phyloP scores from a whole-genome alignment of 2,329 filamentous ascomycete genomes.

The Alternaria sp. region DNA sequence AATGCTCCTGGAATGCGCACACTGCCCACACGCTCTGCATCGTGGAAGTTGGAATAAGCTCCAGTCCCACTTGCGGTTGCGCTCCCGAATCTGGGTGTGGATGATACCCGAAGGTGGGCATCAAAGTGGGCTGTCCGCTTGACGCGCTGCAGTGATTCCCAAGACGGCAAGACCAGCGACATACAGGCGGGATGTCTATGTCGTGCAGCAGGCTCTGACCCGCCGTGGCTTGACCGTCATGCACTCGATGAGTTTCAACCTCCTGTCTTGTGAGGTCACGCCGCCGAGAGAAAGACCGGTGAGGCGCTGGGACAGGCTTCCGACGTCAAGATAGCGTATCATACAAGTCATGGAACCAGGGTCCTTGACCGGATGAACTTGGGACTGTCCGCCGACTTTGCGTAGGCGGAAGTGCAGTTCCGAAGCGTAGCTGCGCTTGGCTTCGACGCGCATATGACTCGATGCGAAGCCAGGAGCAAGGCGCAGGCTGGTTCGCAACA shows the following conservation, averaged over 20 bases:
- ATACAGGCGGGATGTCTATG: slow-evolving; percentile 24
- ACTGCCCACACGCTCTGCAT: not conserved
- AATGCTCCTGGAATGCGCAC: not conserved
- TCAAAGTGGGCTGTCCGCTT: slow-evolving; percentile 31
- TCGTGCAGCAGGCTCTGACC: slow-evolving; percentile 29
- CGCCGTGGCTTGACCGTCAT: slow-evolving; percentile 17
- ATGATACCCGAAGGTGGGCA: slow-evolving; percentile 28
- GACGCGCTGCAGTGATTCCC: slow-evolving; percentile 20
- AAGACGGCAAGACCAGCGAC: slow-evolving; percentile 33
- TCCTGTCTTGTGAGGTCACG: slow-evolving; percentile 15
- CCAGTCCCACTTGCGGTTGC: slow-evolving; percentile 40
- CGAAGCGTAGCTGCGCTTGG: slow-evolving; percentile 1
- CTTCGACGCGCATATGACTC: slow-evolving; percentile 6
- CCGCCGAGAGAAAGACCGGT: slow-evolving; percentile 8
- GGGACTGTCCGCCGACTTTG: slow-evolving; percentile 3
- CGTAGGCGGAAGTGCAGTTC: slow-evolving; percentile 8
- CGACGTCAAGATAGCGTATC: slow-evolving; percentile 6
- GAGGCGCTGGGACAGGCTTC: slow-evolving; percentile 10
- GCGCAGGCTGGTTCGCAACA: not conserved
- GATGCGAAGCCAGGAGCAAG: slow-evolving; percentile 1
- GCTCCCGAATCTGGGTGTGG: slow-evolving; percentile 31
- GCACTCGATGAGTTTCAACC: slow-evolving; percentile 21
- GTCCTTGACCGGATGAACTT: slow-evolving; percentile 2
- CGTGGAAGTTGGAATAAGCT: slow-evolving; percentile 41
- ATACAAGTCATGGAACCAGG: not conserved